Evolutionary conservation across 371 early-diverging fungal genomes (phyloP).

Genomic region (Mucor indicus): DNA sequence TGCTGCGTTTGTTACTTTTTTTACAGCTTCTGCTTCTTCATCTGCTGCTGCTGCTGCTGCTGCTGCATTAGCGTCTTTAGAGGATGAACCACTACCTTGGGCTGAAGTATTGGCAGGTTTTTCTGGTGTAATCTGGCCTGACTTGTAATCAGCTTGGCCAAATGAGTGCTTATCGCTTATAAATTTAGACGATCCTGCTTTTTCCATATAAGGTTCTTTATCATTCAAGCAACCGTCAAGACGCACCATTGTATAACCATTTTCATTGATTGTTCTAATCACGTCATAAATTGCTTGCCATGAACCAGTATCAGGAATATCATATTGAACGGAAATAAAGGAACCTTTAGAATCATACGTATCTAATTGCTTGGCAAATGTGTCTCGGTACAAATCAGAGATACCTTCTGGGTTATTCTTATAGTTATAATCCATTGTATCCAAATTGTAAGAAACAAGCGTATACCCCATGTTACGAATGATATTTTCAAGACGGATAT

Average conservation of each 20-base stretch:
- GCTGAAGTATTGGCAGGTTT: constrained; percentile 10
- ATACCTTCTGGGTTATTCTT: constrained; percentile 37
- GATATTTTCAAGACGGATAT: constrained; percentile 38
- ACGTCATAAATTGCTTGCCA: constrained; percentile 45
- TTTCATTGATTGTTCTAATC: constrained; percentile 40
- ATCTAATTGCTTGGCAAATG: constrained; percentile 48
- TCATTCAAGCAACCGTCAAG: constrained; percentile 56
- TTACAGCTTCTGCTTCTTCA: too few species aligned
- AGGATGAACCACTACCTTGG: not conserved
- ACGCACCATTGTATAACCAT: constrained; percentile 56
- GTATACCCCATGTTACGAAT: constrained; percentile 47
- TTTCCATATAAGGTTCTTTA: constrained; percentile 50
- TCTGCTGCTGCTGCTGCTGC: constrained; percentile 3
- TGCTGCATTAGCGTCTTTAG: not conserved
- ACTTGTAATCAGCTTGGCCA: constrained; percentile 46
- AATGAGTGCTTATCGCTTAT: constrained; percentile 48
- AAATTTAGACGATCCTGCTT: constrained; percentile 25
- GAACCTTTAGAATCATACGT: constrained; percentile 55
- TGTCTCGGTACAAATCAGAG: constrained; percentile 36
- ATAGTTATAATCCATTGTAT: constrained; percentile 50
- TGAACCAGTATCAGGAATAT: constrained; percentile 55
- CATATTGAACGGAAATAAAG: constrained; percentile 52
- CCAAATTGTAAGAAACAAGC: constrained; percentile 49
- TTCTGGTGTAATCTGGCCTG: constrained; percentile 36
- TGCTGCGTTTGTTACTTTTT: too few species aligned